phyloP scores from a whole-genome alignment of 108 stramenopile genomes.

The Pseudonitzschia pungens region DNA sequence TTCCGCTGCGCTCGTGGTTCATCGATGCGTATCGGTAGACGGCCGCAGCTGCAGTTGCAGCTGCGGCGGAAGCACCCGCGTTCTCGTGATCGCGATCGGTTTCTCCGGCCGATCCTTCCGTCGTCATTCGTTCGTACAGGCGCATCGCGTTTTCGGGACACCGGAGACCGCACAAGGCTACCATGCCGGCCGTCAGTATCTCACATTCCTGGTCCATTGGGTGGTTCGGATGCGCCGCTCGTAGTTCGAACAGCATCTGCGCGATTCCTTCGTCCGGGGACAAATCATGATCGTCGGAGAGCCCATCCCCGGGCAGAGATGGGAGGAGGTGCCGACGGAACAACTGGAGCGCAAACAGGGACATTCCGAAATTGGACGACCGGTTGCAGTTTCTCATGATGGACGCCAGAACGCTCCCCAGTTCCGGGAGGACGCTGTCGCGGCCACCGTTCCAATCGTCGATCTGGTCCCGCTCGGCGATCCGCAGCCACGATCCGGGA shows the following conservation, averaged over 20 bases:
- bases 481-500: conserved; percentile 8
- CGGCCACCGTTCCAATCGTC: neutral
- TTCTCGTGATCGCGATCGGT: neutral
- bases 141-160: conserved; percentile 30
- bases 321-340: conserved; percentile 16
- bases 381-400: conserved; percentile 56
- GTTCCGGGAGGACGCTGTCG: neutral
- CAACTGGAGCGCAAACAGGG: conserved; percentile 45
- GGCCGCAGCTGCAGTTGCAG: no score
- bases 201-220: neutral
- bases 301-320: neutral
- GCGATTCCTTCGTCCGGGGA: conserved; percentile 10
- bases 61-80: neutral
- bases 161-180: conserved; percentile 52
- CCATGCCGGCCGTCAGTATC: conserved; percentile 40
- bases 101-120: neutral
- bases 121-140: conserved; percentile 17
- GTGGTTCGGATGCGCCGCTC: neutral
- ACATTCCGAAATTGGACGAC: conserved; percentile 55
- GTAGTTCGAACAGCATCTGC: conserved; percentile 13
- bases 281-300: no score
- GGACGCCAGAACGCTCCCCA: conserved; percentile 21
- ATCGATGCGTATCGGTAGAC: conserved; percentile 19
- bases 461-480: conserved; percentile 9
- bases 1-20: conserved; percentile 16